Evolutionary conservation across 441 rosid genomes (phyloP), one percentile per base, ranked within the genome.

Genomic region (California macrophylla): DNA sequence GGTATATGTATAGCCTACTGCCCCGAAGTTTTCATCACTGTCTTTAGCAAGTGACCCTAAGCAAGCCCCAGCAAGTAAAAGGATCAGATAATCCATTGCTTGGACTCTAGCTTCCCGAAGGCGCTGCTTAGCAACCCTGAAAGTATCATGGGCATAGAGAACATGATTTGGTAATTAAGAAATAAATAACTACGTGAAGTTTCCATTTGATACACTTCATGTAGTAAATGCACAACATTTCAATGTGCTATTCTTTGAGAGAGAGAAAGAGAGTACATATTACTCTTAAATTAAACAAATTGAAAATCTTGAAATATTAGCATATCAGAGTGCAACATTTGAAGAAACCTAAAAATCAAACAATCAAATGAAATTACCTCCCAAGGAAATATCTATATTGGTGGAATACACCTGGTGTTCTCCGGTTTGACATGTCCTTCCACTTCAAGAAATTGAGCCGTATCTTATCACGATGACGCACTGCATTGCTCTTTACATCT

Each of bases 11-110:
- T 94, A 94, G 61, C 99, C 99, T 18, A 77, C 66, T 36, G 86
- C 86, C 34, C 99, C 99, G 36, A 92, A 92, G 38, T 91, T 92
- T 84, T 90, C 99, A 20, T 92, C 99, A 64, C 86, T 87, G 74
- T 90, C 96, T 90, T 89, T 89, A 64, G 97, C 96, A 60, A 94
- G 89, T 3, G 98, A 89, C 71, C 98, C 99, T 82, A 92, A 85
- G 87, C 98, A 94, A 77, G 90, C 86, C 69, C 99, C 99, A 25
- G 96, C 97, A 23, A 92, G 89, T 73, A 92, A 80, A 66, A 94
- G 78, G 62, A 94, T 94, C 25, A 90, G 83, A 81, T 78, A 94
- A 80, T 94, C 99, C 67, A 94, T 90, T 50, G 87, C 97, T 75
- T 88, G 84, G 62, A 90, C 78, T 71, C 87, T 87, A 26, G 96